A percentile compares a stretch with the other conserved stretches of the same genome.
Evolutionary conservation across 1,139 yeast species (phyloP).

Genomic region (Kodamaea sp.): DNA sequence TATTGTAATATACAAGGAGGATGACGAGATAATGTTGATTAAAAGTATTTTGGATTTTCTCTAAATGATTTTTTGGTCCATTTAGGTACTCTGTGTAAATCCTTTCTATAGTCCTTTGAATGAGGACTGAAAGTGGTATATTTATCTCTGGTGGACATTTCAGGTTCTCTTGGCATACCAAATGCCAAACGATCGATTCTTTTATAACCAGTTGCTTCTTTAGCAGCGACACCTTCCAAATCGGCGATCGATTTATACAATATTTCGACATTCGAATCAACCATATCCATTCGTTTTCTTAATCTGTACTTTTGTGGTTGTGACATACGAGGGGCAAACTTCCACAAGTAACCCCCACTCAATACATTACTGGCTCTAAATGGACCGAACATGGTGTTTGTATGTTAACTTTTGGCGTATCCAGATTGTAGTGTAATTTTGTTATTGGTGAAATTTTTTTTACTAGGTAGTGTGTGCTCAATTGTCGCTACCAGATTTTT

Average conservation of each 20-base stretch:
- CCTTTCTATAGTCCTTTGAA: slow-evolving; percentile 77
- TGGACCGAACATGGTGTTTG: slow-evolving; percentile 69
- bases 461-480: too few species aligned
- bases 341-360: slow-evolving; percentile 87
- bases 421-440: too few species aligned
- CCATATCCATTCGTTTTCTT: slow-evolving; percentile 73
- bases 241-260: slow-evolving; percentile 57
- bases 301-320: slow-evolving; percentile 77
- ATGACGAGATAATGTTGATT: slow-evolving; percentile 9
- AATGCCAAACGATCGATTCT: slow-evolving; percentile 52
- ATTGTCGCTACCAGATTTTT: too few species aligned
- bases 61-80: slow-evolving; percentile 87
- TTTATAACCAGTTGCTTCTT: slow-evolving; percentile 45
- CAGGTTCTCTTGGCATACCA: slow-evolving; percentile 70
- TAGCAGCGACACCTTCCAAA: slow-evolving; percentile 21
- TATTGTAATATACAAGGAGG: background rate
- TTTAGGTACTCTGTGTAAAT: slow-evolving; percentile 80
- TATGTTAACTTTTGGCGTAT: slow-evolving; percentile 1
- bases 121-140: slow-evolving; percentile 82
- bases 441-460: too few species aligned
- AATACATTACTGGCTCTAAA: slow-evolving; percentile 61
- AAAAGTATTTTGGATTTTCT: slow-evolving; percentile 76
- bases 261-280: slow-evolving; percentile 74
- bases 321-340: slow-evolving; percentile 65
- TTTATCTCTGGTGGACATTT: slow-evolving; percentile 79